Evolutionary conservation across 2,329 filamentous ascomycete species (phyloP).

Genomic region (Cercospora berteroae): DNA sequence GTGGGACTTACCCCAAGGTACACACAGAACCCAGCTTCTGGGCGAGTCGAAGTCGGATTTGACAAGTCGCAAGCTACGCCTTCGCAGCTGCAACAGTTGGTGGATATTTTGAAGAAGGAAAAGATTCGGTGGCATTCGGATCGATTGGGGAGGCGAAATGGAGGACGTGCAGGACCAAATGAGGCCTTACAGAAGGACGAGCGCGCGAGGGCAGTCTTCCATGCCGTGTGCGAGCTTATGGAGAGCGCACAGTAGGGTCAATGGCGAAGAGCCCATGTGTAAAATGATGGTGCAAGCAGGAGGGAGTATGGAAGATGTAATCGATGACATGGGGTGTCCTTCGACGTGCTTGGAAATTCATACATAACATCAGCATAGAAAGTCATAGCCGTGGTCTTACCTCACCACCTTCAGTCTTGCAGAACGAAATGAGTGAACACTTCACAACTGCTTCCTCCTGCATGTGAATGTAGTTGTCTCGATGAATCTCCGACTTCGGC

Average conservation of each 20-base stretch:
- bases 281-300: not conserved
- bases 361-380: not conserved
- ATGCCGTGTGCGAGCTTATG: constrained; percentile 37
- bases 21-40: constrained; percentile 24
- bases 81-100: constrained; percentile 29
- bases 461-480: not conserved
- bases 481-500: not conserved
- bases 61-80: constrained; percentile 24
- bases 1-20: constrained; percentile 30
- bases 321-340: not conserved
- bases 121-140: constrained; percentile 37
- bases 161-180: constrained; percentile 23
- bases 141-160: constrained; percentile 33
- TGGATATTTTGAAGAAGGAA: constrained; percentile 36
- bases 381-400: not conserved
- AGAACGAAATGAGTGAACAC: not conserved
- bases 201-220: constrained; percentile 35
- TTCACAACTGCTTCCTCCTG: not conserved
- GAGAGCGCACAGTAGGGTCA: constrained; percentile 20
- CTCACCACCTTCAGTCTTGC: not conserved
- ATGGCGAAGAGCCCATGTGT: no score
- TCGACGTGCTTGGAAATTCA: not conserved
- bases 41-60: constrained; percentile 30
- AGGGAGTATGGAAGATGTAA: not conserved
- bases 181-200: constrained; percentile 33